Evolutionary conservation across 768 basidiomycete genomes (phyloP).

Genomic region (Naganishia onofrii): DNA sequence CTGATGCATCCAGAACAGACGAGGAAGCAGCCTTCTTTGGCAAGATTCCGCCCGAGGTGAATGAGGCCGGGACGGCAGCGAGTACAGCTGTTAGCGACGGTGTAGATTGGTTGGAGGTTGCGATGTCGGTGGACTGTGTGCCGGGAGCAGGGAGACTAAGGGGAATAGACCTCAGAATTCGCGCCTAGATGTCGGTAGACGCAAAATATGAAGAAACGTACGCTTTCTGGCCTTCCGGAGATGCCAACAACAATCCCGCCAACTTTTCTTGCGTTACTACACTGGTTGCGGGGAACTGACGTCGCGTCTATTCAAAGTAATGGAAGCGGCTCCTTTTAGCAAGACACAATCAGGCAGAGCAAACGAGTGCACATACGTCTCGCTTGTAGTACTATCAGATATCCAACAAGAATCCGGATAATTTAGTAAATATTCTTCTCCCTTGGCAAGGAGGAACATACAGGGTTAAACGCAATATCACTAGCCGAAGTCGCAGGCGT

Average conservation of each 20-base stretch:
- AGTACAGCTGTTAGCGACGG: conserved; percentile 56
- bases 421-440: background rate
- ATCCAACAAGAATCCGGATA: background rate
- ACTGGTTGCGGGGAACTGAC: conserved; percentile 86
- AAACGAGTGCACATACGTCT: conserved; percentile 59
- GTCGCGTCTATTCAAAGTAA: conserved; percentile 55
- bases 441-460: conserved; percentile 26
- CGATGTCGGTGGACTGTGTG: conserved; percentile 33
- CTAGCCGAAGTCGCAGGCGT: conserved; percentile 85
- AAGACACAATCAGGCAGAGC: background rate
- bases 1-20: conserved; percentile 54
- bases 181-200: no score
- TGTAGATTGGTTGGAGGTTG: conserved; percentile 45
- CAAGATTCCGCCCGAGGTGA: conserved; percentile 64
- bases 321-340: conserved; percentile 5
- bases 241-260: conserved; percentile 74
- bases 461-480: conserved; percentile 45
- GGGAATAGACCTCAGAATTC: no score
- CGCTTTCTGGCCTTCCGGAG: conserved; percentile 62
- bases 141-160: conserved; percentile 62
- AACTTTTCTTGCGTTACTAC: conserved; percentile 81
- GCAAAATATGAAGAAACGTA: no score
- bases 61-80: conserved; percentile 55
- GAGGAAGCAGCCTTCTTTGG: conserved; percentile 59
- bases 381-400: conserved; percentile 76